Conservation (phyloP, 192 early-diverging fungal species). For the Coemansia sp. region DNA sequence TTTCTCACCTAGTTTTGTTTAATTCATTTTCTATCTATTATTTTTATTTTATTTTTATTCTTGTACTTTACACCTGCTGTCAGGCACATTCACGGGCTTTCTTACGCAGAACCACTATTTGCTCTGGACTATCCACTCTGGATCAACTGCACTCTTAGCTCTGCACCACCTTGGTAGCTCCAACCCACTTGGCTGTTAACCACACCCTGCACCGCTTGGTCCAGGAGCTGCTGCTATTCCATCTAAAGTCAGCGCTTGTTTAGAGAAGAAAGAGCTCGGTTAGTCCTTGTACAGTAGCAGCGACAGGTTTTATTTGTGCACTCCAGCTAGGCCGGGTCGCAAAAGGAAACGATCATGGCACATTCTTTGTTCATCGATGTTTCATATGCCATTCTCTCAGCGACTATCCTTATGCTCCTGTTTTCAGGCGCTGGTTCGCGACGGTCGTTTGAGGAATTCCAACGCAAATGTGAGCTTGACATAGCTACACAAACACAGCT, state of each 20-base stretch:
- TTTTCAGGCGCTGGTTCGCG: slow-evolving; percentile 25
- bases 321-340: too few relatives aligned
- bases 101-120: background rate
- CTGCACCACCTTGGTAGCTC: too few relatives aligned
- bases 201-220: too few relatives aligned
- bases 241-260: too few relatives aligned
- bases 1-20: too few relatives aligned
- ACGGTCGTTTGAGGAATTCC: slow-evolving; percentile 49
- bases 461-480: slow-evolving; percentile 45
- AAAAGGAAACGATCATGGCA: background rate
- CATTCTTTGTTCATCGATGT: slow-evolving; percentile 35
- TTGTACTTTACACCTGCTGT: slow-evolving; percentile 9
- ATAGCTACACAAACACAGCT: slow-evolving; percentile 26
- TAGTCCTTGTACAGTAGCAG: too few relatives aligned
- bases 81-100: background rate
- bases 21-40: too few relatives aligned
- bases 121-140: too few relatives aligned
- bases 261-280: background rate
- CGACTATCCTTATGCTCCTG: slow-evolving; percentile 31
- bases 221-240: too few relatives aligned
- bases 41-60: background rate
- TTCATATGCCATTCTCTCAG: slow-evolving; percentile 42
- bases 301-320: background rate
- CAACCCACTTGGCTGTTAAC: too few relatives aligned
- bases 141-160: background rate